phyloP scores from a whole-genome alignment of 2,329 filamentous ascomycete species.

The Aspergillus niger region DNA sequence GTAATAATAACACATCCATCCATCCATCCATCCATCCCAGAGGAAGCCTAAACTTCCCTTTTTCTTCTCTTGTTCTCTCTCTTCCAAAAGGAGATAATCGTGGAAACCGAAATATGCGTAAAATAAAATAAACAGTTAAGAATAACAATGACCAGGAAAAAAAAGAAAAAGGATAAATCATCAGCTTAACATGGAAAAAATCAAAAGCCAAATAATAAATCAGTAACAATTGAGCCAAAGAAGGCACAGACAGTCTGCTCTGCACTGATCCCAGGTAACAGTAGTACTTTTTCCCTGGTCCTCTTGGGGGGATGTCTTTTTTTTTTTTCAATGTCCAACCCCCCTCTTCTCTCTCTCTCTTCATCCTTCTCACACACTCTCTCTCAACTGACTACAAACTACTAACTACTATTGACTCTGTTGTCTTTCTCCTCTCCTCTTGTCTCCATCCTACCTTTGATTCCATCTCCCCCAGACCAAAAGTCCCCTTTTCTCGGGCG shows the following conservation, averaged over 20 bases:
- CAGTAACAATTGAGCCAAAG: no score
- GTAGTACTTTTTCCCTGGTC: constrained; percentile 11
- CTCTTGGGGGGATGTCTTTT: constrained; percentile 5
- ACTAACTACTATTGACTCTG: not conserved
- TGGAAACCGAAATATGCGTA: not conserved
- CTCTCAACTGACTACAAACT: not conserved
- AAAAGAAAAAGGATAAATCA: no score
- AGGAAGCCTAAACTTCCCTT: no score
- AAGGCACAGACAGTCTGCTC: not conserved
- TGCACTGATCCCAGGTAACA: not conserved
- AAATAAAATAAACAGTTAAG: not conserved
- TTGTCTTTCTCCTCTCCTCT: not conserved
- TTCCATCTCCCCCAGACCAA: constrained; percentile 7
- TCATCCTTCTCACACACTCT: constrained; percentile 3
- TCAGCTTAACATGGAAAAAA: no score
- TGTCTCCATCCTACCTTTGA: constrained; percentile 6
- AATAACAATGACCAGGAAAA: no score
- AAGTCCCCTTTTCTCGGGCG: constrained; percentile 11
- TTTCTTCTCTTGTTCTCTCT: no score
- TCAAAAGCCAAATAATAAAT: no score
- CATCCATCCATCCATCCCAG: no score
- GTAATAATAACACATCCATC: not conserved
- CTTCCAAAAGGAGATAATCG: not conserved
- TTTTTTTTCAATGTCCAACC: not conserved
- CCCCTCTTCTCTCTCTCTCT: not conserved